Evolutionary conservation across 495 filamentous ascomycete genomes (phyloP).

Genomic region (Podospora pseudocomata): DNA sequence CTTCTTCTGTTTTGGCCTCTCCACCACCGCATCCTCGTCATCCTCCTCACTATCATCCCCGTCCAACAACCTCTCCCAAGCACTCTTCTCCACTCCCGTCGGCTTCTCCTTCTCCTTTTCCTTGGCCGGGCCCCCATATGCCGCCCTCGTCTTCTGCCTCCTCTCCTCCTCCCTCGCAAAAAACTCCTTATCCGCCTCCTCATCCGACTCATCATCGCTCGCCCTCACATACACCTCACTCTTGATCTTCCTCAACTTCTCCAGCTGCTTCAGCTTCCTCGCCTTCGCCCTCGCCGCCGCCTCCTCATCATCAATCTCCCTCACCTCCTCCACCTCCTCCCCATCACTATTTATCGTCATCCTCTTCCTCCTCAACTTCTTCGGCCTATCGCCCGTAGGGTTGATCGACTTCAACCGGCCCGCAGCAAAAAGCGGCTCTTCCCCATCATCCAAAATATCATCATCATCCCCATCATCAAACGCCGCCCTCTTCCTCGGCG

Average conservation of each 20-base stretch:
- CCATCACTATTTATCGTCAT: constrained; percentile 37
- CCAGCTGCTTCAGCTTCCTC: constrained; percentile 55
- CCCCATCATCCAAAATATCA: constrained; percentile 53
- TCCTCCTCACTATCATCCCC: constrained; percentile 10
- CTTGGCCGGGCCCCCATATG: constrained; percentile 25
- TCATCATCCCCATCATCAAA: constrained; percentile 63
- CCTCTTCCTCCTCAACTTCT: constrained; percentile 47
- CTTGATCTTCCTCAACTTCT: constrained; percentile 74
- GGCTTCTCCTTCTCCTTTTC: constrained; percentile 10
- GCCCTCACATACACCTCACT: constrained; percentile 73
- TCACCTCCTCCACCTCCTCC: constrained; percentile 50
- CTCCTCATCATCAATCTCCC: constrained; percentile 42
- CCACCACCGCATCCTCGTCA: constrained; percentile 3
- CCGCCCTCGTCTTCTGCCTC: constrained; percentile 28
- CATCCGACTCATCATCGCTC: constrained; percentile 77
- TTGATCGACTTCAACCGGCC: constrained; percentile 59
- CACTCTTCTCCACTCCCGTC: constrained; percentile 6
- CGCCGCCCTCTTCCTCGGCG: constrained; percentile 44
- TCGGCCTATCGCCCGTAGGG: constrained; percentile 38
- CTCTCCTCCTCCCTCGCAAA: constrained; percentile 62
- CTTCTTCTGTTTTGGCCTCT: neutral
- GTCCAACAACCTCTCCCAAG: constrained; percentile 21
- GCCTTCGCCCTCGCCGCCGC: constrained; percentile 45
- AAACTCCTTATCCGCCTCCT: constrained; percentile 62
- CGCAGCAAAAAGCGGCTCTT: constrained; percentile 57